These are phyloP conservation scores for Sclerotinia sclerotiorum DNA, from an alignment of 2,329 filamentous ascomycete species.

Conservation along the genomic window DNA sequence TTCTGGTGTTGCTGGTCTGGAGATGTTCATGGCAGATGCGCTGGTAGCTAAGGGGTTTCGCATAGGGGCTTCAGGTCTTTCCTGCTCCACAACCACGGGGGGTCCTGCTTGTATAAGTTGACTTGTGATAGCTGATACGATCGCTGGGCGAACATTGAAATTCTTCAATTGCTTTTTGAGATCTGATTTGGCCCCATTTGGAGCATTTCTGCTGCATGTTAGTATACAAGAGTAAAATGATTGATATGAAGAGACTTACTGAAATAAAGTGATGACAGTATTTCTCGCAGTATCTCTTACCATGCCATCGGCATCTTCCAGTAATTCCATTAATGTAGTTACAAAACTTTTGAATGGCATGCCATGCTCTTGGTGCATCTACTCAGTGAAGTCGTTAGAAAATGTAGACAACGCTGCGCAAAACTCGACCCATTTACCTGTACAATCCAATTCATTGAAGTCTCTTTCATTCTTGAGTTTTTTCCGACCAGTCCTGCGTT, in stretches of 20 bases:
- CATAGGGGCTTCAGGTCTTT: constrained; percentile 43
- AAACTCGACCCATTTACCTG: constrained; percentile 52
- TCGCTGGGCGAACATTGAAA: constrained; percentile 82
- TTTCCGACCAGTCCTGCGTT: constrained; percentile 76
- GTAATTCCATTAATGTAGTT: constrained; percentile 75
- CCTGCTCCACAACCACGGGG: constrained; percentile 36
- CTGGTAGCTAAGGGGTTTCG: constrained; percentile 51
- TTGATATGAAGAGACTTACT: constrained; percentile 48
- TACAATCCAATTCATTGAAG: constrained; percentile 80
- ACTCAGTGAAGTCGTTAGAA: constrained; percentile 12
- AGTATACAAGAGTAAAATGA: constrained; percentile 12
- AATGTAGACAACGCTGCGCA: background rate
- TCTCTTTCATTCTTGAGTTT: constrained; percentile 81
- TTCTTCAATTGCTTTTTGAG: constrained; percentile 82
- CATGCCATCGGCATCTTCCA: constrained; percentile 86
- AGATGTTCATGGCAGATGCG: constrained; percentile 47
- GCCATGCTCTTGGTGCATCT: constrained; percentile 80
- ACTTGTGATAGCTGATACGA: constrained; percentile 76
- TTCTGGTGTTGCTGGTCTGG: constrained; percentile 62
- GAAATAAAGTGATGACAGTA: constrained; percentile 84
- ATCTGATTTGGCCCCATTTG: constrained; percentile 81
- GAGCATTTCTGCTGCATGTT: constrained; percentile 59
- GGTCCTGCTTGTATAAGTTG: constrained; percentile 59
- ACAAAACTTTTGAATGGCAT: constrained; percentile 83
- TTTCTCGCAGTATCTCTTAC: constrained; percentile 82